Evolutionary conservation across 176 grass and related monocot genomes (phyloP).

Genomic region (Phyllostachys edulis): DNA sequence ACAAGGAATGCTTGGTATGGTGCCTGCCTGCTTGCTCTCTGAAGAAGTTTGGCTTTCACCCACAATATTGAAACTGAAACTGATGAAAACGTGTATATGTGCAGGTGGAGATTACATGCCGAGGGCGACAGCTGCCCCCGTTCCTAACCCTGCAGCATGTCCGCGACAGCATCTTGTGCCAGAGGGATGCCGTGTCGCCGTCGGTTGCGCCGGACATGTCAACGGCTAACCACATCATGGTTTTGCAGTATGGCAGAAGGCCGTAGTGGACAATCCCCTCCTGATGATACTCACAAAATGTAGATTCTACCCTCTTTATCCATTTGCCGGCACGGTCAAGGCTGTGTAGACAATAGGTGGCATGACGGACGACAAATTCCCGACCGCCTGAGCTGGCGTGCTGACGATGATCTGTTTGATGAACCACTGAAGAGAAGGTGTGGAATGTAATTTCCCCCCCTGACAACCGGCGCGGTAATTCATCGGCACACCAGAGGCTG

Average conservation of each 20-base stretch:
- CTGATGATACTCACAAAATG: conserved; percentile 41
- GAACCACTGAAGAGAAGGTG: conserved; percentile 33
- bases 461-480: not conserved
- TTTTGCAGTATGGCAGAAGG: conserved; percentile 64
- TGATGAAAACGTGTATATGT: conserved; percentile 14
- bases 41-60: not conserved
- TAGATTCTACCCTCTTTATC: conserved; percentile 44
- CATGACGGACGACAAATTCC: conserved; percentile 43
- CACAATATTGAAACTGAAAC: conserved; percentile 12
- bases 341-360: conserved; percentile 15
- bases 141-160: conserved; percentile 52
- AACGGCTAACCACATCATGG: conserved; percentile 54
- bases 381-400: conserved; percentile 32
- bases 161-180: conserved; percentile 72
- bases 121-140: conserved; percentile 54
- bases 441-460: not conserved
- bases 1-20: not conserved
- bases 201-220: conserved; percentile 25
- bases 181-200: conserved; percentile 32
- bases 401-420: conserved; percentile 36
- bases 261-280: conserved; percentile 26
- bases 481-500: conserved; percentile 16
- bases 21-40: not conserved
- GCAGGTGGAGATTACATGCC: conserved; percentile 71
- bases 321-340: conserved; percentile 20